These are phyloP conservation scores for Salix caprea DNA, from an alignment of 345 rosid species.

Conservation along the genomic window DNA sequence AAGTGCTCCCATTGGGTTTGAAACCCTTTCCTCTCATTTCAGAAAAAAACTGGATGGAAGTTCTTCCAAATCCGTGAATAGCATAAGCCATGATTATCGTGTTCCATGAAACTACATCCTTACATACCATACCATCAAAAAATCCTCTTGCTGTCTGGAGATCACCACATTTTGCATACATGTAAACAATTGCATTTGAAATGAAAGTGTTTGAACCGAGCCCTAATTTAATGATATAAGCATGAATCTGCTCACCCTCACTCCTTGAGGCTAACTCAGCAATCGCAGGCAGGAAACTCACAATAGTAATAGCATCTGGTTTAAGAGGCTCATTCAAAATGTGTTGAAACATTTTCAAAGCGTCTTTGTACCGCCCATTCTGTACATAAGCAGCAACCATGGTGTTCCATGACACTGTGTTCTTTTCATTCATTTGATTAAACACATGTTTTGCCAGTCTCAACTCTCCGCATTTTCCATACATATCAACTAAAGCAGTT, in stretches of 20 bases:
- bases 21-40: conserved; percentile 45
- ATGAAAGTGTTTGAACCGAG: conserved; percentile 36
- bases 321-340: conserved; percentile 34
- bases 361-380: conserved; percentile 43
- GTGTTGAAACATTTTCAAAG: conserved; percentile 46
- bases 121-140: conserved; percentile 39
- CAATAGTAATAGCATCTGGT: conserved; percentile 56
- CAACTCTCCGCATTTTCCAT: conserved; percentile 45
- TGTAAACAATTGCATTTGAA: conserved; percentile 56
- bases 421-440: conserved; percentile 40
- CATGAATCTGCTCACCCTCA: conserved; percentile 59
- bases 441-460: conserved; percentile 46
- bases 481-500: conserved; percentile 64
- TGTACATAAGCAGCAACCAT: conserved; percentile 59
- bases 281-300: conserved; percentile 61
- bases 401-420: conserved; percentile 64
- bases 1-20: conserved; percentile 61
- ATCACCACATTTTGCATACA: conserved; percentile 73
- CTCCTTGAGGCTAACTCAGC: conserved; percentile 49
- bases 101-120: conserved; percentile 75
- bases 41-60: conserved; percentile 41
- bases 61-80: conserved; percentile 56
- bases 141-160: conserved; percentile 50
- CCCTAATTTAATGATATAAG: conserved; percentile 36
- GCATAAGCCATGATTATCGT: conserved; percentile 70